These are phyloP conservation scores for Camelina sativa DNA, from an alignment of 345 rosid genomes.

Conservation along the genomic window DNA sequence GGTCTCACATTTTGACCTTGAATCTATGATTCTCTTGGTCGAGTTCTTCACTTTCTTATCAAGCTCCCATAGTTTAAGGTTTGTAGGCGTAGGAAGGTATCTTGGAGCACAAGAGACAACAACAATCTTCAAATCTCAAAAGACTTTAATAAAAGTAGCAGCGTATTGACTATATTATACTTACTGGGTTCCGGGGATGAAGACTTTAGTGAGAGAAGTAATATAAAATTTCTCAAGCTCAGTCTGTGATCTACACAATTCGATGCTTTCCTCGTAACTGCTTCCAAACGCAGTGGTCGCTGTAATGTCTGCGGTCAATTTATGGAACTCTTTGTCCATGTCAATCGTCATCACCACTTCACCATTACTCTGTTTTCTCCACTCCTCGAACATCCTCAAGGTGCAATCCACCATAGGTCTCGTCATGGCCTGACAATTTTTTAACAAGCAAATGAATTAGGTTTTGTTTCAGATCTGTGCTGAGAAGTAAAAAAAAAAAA, in stretches of 20 bases:
- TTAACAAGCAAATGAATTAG: not conserved
- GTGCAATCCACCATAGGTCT: constrained; percentile 32
- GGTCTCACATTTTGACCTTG: constrained; percentile 16
- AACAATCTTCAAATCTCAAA: not conserved
- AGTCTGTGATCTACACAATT: constrained; percentile 44
- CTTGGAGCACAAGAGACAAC: constrained; percentile 26
- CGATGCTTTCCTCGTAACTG: constrained; percentile 44
- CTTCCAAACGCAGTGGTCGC: constrained; percentile 53
- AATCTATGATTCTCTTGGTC: constrained; percentile 33
- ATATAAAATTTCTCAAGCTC: constrained; percentile 36
- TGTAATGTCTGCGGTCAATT: constrained; percentile 48
- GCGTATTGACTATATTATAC: not conserved
- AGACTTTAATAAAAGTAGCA: not conserved
- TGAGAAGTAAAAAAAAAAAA: not conserved
- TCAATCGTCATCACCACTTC: constrained; percentile 28
- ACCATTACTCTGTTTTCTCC: constrained; percentile 35
- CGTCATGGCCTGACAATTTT: constrained; percentile 36
- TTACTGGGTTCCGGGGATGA: constrained; percentile 52
- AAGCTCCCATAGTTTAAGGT: constrained; percentile 48
- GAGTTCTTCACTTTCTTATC: constrained; percentile 43
- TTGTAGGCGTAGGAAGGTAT: constrained; percentile 50
- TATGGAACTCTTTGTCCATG: constrained; percentile 34
- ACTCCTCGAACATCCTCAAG: constrained; percentile 36
- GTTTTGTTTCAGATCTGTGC: not conserved
- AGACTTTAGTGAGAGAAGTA: constrained; percentile 5